Percentiles rank a stretch among this genome's conserved stretches.
Conservation (phyloP, 495 filamentous ascomycete genomes). For the Aspergillus steynii region DNA sequence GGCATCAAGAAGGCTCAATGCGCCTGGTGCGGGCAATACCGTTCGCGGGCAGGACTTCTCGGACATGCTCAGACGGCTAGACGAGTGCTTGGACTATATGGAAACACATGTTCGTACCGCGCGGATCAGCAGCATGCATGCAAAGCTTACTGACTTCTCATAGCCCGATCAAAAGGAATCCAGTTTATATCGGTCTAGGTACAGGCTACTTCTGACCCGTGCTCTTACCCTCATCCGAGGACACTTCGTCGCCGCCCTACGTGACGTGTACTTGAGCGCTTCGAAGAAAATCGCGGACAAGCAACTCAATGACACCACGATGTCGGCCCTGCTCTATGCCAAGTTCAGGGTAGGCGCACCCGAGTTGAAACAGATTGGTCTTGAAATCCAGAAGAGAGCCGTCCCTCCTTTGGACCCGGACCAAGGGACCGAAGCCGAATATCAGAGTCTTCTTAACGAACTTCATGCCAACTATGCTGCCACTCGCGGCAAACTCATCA, state of each 20-base stretch:
- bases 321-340: slow-evolving; percentile 74
- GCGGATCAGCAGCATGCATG: background rate
- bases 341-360: slow-evolving; percentile 72
- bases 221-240: slow-evolving; percentile 82
- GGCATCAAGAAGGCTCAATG: slow-evolving; percentile 85
- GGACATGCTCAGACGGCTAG: slow-evolving; percentile 80
- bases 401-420: slow-evolving; percentile 60
- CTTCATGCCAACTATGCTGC: slow-evolving; percentile 66
- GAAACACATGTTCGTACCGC: slow-evolving; percentile 64
- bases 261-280: slow-evolving; percentile 69
- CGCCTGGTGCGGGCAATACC: slow-evolving; percentile 80
- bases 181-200: slow-evolving; percentile 73
- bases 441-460: slow-evolving; percentile 65
- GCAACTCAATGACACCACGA: slow-evolving; percentile 73
- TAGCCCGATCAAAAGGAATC: slow-evolving; percentile 83
- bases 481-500: slow-evolving; percentile 57
- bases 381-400: slow-evolving; percentile 69
- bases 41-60: slow-evolving; percentile 80
- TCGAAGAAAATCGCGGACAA: slow-evolving; percentile 68
- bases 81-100: slow-evolving; percentile 91
- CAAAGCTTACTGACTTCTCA: slow-evolving; percentile 16
- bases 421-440: slow-evolving; percentile 64
- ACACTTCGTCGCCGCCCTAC: slow-evolving; percentile 71
- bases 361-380: slow-evolving; percentile 63
- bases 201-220: slow-evolving; percentile 68